Base-by-base conservation (phyloP, 495 filamentous ascomycete species). In the Haplographium delicatum region DNA sequence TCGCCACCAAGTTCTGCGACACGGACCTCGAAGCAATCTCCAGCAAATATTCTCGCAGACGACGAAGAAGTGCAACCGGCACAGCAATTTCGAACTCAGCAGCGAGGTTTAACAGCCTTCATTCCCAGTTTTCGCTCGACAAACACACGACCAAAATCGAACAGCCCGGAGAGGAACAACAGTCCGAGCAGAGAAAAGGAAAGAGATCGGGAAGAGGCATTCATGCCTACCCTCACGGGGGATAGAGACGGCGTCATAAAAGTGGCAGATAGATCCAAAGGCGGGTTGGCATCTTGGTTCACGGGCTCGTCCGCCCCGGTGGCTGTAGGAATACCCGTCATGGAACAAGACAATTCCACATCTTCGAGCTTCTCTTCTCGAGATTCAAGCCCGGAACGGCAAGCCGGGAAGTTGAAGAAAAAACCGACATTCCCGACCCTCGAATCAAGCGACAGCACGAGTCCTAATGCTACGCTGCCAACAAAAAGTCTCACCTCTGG, bases 211-310 rank as follows among this genome's bases (percentile, higher is more conserved):
- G 48, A 48, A 40, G 58, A 61, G 25, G 62, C 63, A 9, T 68
- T 69, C 46, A 72, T 66, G 66, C 56, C 60, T 46, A 59, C 60
- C 1, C 35, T 62, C 6, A 59, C 60, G 8, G 60, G 60, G 10
- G 60, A 62, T 42, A 35, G 26, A 19, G 53, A 56, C 19, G 56
- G 53, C 13, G 11, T 53, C 6, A 54, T 57, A 10, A 54, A 56
- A n/a, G 31, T 59, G 15, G 53, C 49, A 30, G 56, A 73, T 65
- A 62, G 54, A 43, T 71, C 30, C 66, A 71, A 55, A 64, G 69
- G 54, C 61, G n/a, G n/a, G n/a, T 44, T 80, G 35, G 68, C 68
- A 25, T 69, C 66, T 33, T 76, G 75, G 74, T 80, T 80, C 47
- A 67, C 72, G 41, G 75, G 76, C 13, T 69, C 71, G 31, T 75